Evolutionary conservation across 2,329 filamentous ascomycete species (phyloP).

Genomic region (Clonostachys byssicola): DNA sequence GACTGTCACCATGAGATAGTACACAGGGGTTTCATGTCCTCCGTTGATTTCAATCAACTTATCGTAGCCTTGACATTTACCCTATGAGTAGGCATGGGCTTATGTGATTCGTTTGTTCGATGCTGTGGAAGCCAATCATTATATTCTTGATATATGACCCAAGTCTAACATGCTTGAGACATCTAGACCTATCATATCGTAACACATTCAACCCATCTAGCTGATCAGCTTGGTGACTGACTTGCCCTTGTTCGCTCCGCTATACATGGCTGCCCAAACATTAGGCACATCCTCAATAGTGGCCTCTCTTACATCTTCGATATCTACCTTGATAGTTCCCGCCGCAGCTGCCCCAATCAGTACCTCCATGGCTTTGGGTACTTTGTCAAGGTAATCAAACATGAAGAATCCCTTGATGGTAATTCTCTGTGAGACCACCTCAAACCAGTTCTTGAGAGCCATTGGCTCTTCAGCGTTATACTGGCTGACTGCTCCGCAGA

Average conservation of each 20-base stretch:
- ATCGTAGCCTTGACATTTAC: too few relatives aligned
- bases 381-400: conserved; percentile 20
- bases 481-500: conserved; percentile 67
- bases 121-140: too few relatives aligned
- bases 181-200: too few relatives aligned
- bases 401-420: conserved; percentile 17
- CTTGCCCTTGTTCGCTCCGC: conserved; percentile 18
- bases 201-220: conserved; percentile 1
- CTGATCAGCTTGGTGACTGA: conserved; percentile 17
- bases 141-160: too few relatives aligned
- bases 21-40: too few relatives aligned
- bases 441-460: conserved; percentile 15
- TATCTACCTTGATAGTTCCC: conserved; percentile 14
- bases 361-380: conserved; percentile 5
- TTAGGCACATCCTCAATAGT: conserved; percentile 17
- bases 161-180: too few relatives aligned
- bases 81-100: too few relatives aligned
- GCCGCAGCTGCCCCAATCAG: conserved; percentile 18
- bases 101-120: too few relatives aligned
- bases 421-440: conserved; percentile 16
- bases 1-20: too few relatives aligned
- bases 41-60: too few relatives aligned
- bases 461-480: conserved; percentile 48
- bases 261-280: conserved; percentile 17
- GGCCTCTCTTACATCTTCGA: conserved; percentile 13